Conservation (phyloP, 2,329 filamentous ascomycete species). For the Fusarium kyushuense region DNA sequence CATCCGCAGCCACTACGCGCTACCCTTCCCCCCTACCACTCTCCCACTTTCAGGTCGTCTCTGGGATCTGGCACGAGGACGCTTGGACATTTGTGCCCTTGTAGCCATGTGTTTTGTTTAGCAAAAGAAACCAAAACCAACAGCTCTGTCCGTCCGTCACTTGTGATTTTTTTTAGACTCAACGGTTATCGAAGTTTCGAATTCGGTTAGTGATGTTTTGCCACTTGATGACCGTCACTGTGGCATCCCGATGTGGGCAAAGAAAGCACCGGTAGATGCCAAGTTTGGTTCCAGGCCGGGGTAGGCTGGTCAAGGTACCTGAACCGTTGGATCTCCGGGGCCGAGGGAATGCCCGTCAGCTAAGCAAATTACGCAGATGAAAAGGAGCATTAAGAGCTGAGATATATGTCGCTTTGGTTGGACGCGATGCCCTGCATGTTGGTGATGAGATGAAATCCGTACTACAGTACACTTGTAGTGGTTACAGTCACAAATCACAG, state of each 20-base stretch:
- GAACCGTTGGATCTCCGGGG: slow-evolving; percentile 6
- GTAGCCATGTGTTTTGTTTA: slow-evolving; percentile 38
- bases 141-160: neutral
- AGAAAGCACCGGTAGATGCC: slow-evolving; percentile 11
- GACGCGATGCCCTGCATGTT: neutral
- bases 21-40: neutral
- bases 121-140: neutral
- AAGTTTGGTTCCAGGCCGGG: slow-evolving; percentile 2
- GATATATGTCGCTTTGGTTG: slow-evolving; percentile 15
- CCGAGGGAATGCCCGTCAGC: slow-evolving; percentile 8
- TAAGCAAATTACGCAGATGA: slow-evolving; percentile 11
- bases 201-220: neutral
- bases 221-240: slow-evolving; percentile 11
- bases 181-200: neutral
- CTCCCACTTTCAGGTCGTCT: neutral
- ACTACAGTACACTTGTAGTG: neutral
- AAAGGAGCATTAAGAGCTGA: slow-evolving; percentile 28
- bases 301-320: slow-evolving; percentile 12
- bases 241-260: slow-evolving; percentile 6
- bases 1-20: neutral
- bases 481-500: neutral
- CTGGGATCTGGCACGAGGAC: slow-evolving; percentile 6
- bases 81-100: slow-evolving; percentile 28
- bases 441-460: neutral
- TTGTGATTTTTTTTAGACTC: neutral